Evolutionary conservation across 768 basidiomycete genomes (phyloP), one percentile per base, ranked within the genome.

Genomic region (Naematelia encephala): DNA sequence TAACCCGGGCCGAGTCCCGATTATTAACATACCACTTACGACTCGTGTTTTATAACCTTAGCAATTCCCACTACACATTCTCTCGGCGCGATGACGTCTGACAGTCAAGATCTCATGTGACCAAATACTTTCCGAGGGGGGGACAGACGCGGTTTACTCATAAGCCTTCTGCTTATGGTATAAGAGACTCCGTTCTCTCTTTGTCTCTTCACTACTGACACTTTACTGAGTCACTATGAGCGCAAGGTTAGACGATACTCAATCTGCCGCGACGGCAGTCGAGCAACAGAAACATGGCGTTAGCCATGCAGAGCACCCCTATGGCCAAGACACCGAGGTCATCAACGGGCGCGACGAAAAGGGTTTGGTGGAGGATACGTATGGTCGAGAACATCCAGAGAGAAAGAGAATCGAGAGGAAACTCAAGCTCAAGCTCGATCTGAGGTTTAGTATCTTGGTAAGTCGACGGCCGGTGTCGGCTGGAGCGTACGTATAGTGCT

Each of bases 381-480:
- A 39, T 16, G 34, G 8, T 16, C 34, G 16, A 16, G 34, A 16
- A 39, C 8, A 16, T 39, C 34, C 64, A 26, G 44, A 54, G 54
- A 52, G 68, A 25, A 61, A 43, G 30, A 55, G 45, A 46, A 60
- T 75, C 11, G 78, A 79, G 64, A 73, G 69, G 60, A 67, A 63
- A 42, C 65, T 79, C 48, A 62, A 75, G 39, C 21, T 66, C 29
- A 78, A 78, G 68, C 58, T 79, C 48, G 78, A 79, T 54, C 48
- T 59, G 0, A 67, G 78, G 26, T 76, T 77, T 57, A 68, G 64
- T n/a, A 68, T 77, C 26, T 51, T 74, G 13, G 61, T 74, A 53
- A 45, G 57, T 63, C 11, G 0, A 11, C 13, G 12, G 19, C 54
- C 21, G 10, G 5, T 14, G 1, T 13, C 21, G 25, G n/a, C 21